These are phyloP conservation scores for Hypocreales sp. DNA, from an alignment of 2,329 filamentous ascomycete species.

Conservation along the genomic window DNA sequence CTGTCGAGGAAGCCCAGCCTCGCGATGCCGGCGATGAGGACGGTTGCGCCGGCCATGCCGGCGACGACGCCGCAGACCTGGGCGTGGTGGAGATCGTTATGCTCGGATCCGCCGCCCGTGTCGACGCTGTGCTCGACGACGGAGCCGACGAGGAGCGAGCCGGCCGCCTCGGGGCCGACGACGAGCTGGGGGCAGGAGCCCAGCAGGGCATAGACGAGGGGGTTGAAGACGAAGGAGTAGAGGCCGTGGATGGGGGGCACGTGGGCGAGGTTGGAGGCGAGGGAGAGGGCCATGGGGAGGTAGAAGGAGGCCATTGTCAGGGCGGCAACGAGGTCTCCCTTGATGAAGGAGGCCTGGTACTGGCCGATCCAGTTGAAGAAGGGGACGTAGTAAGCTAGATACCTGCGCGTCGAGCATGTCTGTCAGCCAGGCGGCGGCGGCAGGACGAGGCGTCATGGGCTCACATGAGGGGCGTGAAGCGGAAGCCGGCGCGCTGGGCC, in stretches of 20 bases:
- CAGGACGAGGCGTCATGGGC: too few species aligned
- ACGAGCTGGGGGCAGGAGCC: conserved; percentile 89
- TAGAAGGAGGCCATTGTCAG: conserved; percentile 98
- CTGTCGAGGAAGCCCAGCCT: conserved; percentile 87
- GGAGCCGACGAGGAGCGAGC: conserved; percentile 76
- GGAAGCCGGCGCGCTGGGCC: conserved; percentile 57
- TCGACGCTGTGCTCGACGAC: conserved; percentile 69
- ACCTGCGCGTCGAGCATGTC: too few species aligned
- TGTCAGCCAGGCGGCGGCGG: too few species aligned
- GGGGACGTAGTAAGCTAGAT: conserved; percentile 85
- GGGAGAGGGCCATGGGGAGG: conserved; percentile 89
- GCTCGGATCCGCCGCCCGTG: conserved; percentile 45
- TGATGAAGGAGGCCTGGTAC: conserved; percentile 68
- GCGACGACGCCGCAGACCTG: conserved; percentile 78
- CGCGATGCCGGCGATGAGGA: conserved; percentile 73
- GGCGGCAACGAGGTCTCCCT: conserved; percentile 76
- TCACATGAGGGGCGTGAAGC: conserved; percentile 59
- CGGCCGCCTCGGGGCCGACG: conserved; percentile 87
- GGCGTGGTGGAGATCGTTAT: conserved; percentile 54
- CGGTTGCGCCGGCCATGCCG: conserved; percentile 73
- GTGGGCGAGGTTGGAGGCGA: conserved; percentile 83
- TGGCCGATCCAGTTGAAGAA: conserved; percentile 81
- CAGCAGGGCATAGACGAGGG: conserved; percentile 77
- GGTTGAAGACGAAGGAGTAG: conserved; percentile 88
- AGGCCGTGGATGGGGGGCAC: conserved; percentile 87